phyloP scores from a whole-genome alignment of 192 early-diverging fungal species.

The Entomortierella chlamydospora region DNA sequence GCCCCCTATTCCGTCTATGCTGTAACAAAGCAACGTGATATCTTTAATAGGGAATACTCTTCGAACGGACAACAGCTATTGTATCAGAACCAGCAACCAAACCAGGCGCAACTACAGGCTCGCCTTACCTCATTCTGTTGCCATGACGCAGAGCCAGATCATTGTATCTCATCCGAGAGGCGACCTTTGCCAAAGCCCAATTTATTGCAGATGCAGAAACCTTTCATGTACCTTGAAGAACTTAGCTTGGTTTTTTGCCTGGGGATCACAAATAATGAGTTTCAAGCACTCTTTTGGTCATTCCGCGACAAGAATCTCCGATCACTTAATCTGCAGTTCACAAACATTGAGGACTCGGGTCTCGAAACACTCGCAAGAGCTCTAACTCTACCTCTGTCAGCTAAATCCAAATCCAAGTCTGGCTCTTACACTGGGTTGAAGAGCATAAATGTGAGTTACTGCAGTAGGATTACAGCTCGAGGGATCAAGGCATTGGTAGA shows the following conservation, averaged over 20 bases:
- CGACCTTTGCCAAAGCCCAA: background rate
- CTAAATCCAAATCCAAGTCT: background rate
- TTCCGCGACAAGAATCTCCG: slow-evolving; percentile 23
- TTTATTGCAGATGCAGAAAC: slow-evolving; percentile 18
- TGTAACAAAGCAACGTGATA: background rate
- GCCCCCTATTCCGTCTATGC: background rate
- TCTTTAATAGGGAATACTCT: background rate
- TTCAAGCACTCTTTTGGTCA: slow-evolving; percentile 32
- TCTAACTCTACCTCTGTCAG: background rate
- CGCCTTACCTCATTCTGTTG: too few species aligned
- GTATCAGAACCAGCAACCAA: slow-evolving; percentile 1
- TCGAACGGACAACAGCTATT: background rate
- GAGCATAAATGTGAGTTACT: slow-evolving; percentile 29
- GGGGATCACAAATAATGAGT: slow-evolving; percentile 31
- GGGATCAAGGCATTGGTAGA: slow-evolving; percentile 32
- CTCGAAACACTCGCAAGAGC: slow-evolving; percentile 18
- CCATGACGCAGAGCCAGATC: background rate
- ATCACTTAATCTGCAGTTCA: slow-evolving; percentile 43
- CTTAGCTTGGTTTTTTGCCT: slow-evolving; percentile 44
- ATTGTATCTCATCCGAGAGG: background rate
- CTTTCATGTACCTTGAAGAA: slow-evolving; percentile 40
- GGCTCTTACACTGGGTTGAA: background rate
- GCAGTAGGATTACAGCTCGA: slow-evolving; percentile 39
- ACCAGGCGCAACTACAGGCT: background rate
- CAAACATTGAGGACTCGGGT: slow-evolving; percentile 47